These are phyloP conservation scores for Thuidium tamariscinum DNA, from an alignment of 225 moss, liverwort and hornwort species.

Conservation along the genomic window DNA sequence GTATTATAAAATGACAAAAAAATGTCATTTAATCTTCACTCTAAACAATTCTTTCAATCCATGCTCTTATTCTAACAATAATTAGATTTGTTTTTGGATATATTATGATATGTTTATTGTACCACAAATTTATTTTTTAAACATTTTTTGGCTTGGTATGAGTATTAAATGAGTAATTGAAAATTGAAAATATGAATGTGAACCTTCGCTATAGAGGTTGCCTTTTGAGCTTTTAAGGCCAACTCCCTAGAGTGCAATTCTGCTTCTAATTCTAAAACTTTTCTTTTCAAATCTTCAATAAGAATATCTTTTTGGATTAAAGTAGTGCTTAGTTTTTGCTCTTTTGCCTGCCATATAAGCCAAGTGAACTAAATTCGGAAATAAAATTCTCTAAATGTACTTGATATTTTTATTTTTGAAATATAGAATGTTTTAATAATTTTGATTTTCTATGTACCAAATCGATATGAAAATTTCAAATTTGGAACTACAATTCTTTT, in stretches of 20 bases:
- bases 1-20: too few relatives aligned
- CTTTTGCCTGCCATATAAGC: background rate
- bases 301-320: conserved; percentile 37
- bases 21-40: background rate
- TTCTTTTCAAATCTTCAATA: conserved; percentile 36
- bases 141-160: too few relatives aligned
- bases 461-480: background rate
- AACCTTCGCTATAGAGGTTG: conserved; percentile 14
- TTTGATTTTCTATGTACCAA: background rate
- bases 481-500: background rate
- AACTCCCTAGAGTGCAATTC: conserved; percentile 24
- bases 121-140: background rate
- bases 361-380: background rate
- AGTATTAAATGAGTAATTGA: background rate
- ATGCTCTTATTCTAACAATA: too few relatives aligned
- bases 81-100: background rate
- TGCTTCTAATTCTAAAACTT: conserved; percentile 28
- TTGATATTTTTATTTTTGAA: background rate
- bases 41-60: background rate
- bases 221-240: conserved; percentile 56
- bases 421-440: too few relatives aligned
- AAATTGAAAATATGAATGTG: background rate
- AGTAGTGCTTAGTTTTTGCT: conserved; percentile 1
- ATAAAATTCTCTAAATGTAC: background rate
- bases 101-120: background rate